phyloP scores from a whole-genome alignment of 2,329 filamentous ascomycete species.

The Ramularia endophylla region DNA sequence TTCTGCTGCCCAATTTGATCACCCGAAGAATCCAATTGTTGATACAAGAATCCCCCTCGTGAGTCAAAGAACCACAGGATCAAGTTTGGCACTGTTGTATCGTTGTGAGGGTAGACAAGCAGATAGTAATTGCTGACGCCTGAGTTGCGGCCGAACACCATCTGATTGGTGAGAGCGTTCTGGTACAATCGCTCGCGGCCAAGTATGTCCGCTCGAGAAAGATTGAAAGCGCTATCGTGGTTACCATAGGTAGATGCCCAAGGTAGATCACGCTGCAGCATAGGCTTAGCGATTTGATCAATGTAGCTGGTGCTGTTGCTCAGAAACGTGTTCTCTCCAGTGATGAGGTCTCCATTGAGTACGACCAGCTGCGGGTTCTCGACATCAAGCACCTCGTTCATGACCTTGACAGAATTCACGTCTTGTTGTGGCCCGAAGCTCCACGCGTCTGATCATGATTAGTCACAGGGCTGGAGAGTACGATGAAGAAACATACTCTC shows the following conservation, averaged over 20 bases:
- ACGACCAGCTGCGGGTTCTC: constrained; percentile 58
- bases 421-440: constrained; percentile 48
- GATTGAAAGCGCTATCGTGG: constrained; percentile 58
- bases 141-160: constrained; percentile 34
- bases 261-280: constrained; percentile 49
- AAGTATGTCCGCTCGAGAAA: constrained; percentile 44
- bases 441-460: constrained; percentile 28
- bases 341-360: constrained; percentile 66
- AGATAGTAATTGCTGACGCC: constrained; percentile 53
- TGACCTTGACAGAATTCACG: constrained; percentile 50
- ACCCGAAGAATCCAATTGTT: constrained; percentile 33
- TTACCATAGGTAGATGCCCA: constrained; percentile 70
- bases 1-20: constrained; percentile 32
- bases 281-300: constrained; percentile 53
- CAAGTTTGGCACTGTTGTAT: constrained; percentile 38
- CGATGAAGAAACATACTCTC: constrained; percentile 40
- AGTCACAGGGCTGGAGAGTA: constrained; percentile 36
- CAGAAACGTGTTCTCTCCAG: constrained; percentile 56
- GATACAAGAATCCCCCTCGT: constrained; percentile 50
- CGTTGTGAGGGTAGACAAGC: constrained; percentile 41
- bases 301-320: constrained; percentile 54
- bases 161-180: constrained; percentile 38
- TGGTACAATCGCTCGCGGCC: constrained; percentile 34
- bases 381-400: constrained; percentile 51
- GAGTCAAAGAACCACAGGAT: constrained; percentile 70